These are phyloP conservation scores for Fragosphaeria purpurea DNA, from an alignment of 2,329 filamentous ascomycete species.

Conservation along the genomic window DNA sequence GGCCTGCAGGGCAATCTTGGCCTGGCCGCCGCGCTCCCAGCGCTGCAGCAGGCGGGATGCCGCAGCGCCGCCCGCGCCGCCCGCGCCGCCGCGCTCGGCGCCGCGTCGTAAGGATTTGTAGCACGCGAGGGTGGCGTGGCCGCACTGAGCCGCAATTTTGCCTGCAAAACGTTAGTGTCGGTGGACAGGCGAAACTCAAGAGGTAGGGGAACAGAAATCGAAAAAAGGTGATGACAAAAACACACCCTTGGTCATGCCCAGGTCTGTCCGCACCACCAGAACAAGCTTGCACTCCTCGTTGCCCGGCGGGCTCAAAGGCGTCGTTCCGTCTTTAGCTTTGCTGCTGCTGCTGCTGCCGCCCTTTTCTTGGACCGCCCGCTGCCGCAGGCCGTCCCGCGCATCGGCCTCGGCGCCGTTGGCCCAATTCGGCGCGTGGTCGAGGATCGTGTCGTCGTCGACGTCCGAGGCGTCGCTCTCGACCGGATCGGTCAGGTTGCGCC, in stretches of 20 bases:
- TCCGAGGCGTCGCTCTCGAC: conserved; percentile 62
- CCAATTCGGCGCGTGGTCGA: conserved; percentile 62
- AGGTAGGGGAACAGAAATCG: background rate
- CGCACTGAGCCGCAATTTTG: conserved; percentile 93
- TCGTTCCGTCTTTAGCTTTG: conserved; percentile 35
- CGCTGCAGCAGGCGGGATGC: conserved; percentile 58
- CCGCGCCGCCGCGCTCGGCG: conserved; percentile 39
- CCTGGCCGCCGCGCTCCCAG: conserved; percentile 82
- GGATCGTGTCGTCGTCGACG: conserved; percentile 47
- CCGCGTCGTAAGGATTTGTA: conserved; percentile 69
- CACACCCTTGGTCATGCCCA: conserved; percentile 94
- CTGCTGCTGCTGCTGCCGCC: conserved; percentile 16
- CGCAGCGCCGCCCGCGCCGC: conserved; percentile 26
- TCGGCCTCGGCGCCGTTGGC: conserved; percentile 51
- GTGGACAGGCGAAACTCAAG: too few species aligned
- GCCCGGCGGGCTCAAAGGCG: conserved; percentile 21
- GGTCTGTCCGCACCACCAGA: conserved; percentile 80
- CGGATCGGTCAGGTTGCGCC: conserved; percentile 46
- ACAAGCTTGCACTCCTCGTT: conserved; percentile 90
- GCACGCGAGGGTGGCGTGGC: conserved; percentile 93
- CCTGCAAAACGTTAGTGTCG: conserved; percentile 38
- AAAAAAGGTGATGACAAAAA: conserved; percentile 8
- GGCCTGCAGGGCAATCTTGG: conserved; percentile 85
- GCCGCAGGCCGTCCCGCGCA: conserved; percentile 43
- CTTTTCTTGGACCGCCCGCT: conserved; percentile 13